These are phyloP conservation scores for Raphanus hybrid DNA, from an alignment of 441 rosid species.

Conservation along the genomic window DNA sequence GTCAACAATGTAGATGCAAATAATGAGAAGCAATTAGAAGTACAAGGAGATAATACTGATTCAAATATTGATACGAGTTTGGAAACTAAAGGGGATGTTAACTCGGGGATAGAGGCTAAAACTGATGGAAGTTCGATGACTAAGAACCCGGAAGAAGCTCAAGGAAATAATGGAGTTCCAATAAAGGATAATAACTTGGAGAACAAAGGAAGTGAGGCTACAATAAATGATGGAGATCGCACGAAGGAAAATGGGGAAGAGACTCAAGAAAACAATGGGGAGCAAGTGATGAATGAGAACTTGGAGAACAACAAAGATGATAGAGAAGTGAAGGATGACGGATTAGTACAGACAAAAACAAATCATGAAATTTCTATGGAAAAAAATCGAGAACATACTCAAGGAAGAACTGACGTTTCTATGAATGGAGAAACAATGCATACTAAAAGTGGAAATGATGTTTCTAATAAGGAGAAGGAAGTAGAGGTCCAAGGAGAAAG, in stretches of 20 bases:
- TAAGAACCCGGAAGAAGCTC: not conserved
- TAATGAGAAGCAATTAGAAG: not conserved
- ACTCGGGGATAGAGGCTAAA: not conserved
- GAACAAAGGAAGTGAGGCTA: conserved; percentile 4
- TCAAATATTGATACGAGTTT: conserved; percentile 13
- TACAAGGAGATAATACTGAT: not conserved
- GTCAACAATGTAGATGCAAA: not conserved
- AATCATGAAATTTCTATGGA: conserved; percentile 6
- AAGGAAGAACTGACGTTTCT: not conserved
- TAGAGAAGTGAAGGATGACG: not conserved
- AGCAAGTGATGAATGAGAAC: not conserved
- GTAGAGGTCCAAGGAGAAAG: not conserved
- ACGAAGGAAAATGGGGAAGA: not conserved
- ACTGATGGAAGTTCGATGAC: not conserved
- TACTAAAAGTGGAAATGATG: not conserved
- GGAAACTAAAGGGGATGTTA: conserved; percentile 3
- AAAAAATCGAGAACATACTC: conserved; percentile 10
- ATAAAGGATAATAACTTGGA: conserved; percentile 6
- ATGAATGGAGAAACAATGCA: conserved; percentile 6
- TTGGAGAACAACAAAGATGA: not conserved
- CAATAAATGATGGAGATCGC: conserved; percentile 14
- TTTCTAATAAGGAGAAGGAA: conserved; percentile 6
- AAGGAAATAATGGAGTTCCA: not conserved
- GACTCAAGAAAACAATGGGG: conserved; percentile 15
- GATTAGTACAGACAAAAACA: not conserved